phyloP scores from a whole-genome alignment of 139 green algal species.

The Auxenochlorella pyrenoidosa region DNA sequence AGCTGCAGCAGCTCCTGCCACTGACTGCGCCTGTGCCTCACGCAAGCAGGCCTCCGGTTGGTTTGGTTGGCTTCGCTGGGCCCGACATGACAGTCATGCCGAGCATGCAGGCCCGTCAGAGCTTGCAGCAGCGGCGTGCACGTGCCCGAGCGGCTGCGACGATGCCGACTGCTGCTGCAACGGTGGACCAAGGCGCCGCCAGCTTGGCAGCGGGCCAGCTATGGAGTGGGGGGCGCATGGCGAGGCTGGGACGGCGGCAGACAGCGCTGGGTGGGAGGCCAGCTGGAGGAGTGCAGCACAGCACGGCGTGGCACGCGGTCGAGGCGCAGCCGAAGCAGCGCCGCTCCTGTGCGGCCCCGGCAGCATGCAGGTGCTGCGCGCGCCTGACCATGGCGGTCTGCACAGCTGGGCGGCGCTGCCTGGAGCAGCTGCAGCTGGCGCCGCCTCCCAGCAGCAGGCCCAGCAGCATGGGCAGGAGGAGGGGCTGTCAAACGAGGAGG shows the following conservation, averaged over 20 bases:
- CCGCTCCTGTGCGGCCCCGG: constrained; percentile 20
- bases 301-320: neutral
- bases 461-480: neutral
- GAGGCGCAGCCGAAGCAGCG: neutral
- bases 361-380: constrained; percentile 31
- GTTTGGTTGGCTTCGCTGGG: constrained; percentile 38
- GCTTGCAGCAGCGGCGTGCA: neutral
- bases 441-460: neutral
- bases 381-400: neutral
- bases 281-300: constrained; percentile 3
- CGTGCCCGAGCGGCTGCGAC: neutral
- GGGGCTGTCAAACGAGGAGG: neutral
- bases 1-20: neutral
- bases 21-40: neutral
- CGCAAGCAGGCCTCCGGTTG: constrained; percentile 25
- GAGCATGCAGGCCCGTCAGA: constrained; percentile 2
- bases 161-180: constrained; percentile 32
- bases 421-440: neutral
- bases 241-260: neutral
- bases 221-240: neutral
- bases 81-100: neutral
- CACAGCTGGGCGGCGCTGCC: too few species aligned
- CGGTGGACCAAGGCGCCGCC: neutral
- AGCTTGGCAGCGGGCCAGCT: neutral
- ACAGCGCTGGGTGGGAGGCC: neutral